Evolutionary conservation across 345 rosid species (phyloP), one percentile per base, ranked within the genome.

Genomic region (Carallia brachiata): DNA sequence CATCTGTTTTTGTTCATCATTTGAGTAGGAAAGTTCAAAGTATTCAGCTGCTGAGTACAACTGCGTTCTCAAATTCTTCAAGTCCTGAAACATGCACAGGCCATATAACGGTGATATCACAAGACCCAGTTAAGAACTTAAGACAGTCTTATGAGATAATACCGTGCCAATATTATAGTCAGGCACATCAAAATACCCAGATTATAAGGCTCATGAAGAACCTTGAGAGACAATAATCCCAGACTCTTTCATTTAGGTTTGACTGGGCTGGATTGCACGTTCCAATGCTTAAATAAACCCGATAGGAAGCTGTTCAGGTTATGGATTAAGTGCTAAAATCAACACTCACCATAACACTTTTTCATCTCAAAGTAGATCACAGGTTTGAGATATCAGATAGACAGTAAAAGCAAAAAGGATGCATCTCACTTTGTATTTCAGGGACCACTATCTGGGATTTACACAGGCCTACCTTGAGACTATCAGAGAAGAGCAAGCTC

Each of bases 11-110:
- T 93, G 92, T 73, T 83, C 89, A 70, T 93, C 97, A 28, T 87
- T 85, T 57, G 88, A 76, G 81, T 89, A 93, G 27, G 98, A 91
- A 50, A 89, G 69, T 67, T 93, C 98, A 57, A 91, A 93, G 79
- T 93, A 93, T 80, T 93, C 97, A 0, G 97, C 98, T 56, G 98
- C 98, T 59, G 98, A 86, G 71, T 93, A 93, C 67, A 93, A 78
- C 67, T 93, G 98, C 67, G 91, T 75, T 80, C 97, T 81, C 72
- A 93, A 79, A 79, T 85, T 93, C 77, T 87, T 91, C 84, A 93
- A 80, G 81, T 93, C 97, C 98, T 91, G 83, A 53, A 66, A 54
- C 19, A 63, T 10, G 48, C 17, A 31, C 55, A 63, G 8, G 62
- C 72, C 30, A 6, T 6, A 19, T 18, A 15, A 61, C 63, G 47